A percentile compares a stretch with the other conserved stretches of the same genome.
Conservation (phyloP, 768 basidiomycete genomes). For the Cubamyces lactineus region DNA sequence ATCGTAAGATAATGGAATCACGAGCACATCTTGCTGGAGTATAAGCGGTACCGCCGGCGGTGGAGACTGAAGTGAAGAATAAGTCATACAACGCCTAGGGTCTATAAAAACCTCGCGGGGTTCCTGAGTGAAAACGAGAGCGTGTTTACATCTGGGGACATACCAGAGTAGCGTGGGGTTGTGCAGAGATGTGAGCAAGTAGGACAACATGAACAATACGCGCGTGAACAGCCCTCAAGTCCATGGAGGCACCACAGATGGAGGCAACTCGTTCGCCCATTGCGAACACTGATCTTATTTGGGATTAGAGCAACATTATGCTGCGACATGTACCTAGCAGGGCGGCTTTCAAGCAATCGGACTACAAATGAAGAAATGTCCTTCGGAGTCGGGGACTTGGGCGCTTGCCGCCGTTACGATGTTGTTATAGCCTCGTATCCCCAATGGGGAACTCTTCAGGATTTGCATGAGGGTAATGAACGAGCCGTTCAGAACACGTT, state of each 20-base stretch:
- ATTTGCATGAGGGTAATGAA: too few relatives aligned
- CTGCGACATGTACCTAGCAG: not conserved
- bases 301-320: not conserved
- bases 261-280: conserved; percentile 7
- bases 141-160: conserved; percentile 15
- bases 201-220: not conserved
- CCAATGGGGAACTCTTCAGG: too few relatives aligned
- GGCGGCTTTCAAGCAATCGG: not conserved
- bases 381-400: too few relatives aligned
- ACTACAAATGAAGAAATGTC: too few relatives aligned
- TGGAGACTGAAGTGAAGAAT: conserved; percentile 9
- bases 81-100: not conserved
- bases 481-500: too few relatives aligned
- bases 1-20: not conserved
- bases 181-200: not conserved
- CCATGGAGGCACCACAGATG: conserved; percentile 10
- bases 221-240: conserved; percentile 4
- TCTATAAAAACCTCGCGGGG: conserved; percentile 5
- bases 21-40: conserved; percentile 6
- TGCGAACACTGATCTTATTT: too few relatives aligned
- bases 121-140: conserved; percentile 10
- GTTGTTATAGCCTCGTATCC: too few relatives aligned
- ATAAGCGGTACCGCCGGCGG: conserved; percentile 7
- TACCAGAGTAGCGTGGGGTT: not conserved
- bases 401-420: too few relatives aligned